Conservation (phyloP, 768 basidiomycete species). For the Xerocomellus chrysenteron region DNA sequence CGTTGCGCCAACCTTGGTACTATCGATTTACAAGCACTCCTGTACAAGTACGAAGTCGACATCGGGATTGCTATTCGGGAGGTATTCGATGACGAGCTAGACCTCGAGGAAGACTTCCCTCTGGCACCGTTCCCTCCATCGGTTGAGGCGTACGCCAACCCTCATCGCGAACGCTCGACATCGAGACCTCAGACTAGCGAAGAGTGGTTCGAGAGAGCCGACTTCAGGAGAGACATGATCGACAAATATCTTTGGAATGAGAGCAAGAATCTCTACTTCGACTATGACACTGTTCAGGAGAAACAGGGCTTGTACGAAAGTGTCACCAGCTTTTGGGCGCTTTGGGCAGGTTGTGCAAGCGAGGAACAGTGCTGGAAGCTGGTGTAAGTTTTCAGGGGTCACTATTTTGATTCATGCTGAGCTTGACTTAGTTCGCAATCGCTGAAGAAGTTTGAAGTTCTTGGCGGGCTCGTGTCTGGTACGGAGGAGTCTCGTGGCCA, state of each 20-base stretch:
- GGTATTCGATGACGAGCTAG: conserved; percentile 90
- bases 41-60: conserved; percentile 99
- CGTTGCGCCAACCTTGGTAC: conserved; percentile 96
- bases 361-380: conserved; percentile 94
- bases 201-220: conserved; percentile 93
- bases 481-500: conserved; percentile 96
- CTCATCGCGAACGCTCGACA: conserved; percentile 58
- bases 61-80: conserved; percentile 98
- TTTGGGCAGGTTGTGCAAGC: conserved; percentile 97
- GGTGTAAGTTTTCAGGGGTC: conserved; percentile 58
- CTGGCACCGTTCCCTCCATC: conserved; percentile 90
- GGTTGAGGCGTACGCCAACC: conserved; percentile 63
- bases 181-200: conserved; percentile 67
- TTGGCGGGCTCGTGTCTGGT: conserved; percentile 93
- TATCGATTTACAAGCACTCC: conserved; percentile 89
- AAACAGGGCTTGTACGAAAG: conserved; percentile 94
- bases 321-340: conserved; percentile 93
- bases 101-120: conserved; percentile 89
- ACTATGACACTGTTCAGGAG: conserved; percentile 91
- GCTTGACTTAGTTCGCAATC: conserved; percentile 62
- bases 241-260: conserved; percentile 98
- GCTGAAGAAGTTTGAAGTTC: conserved; percentile 92
- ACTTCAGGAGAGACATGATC: conserved; percentile 78
- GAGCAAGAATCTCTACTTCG: conserved; percentile 90
- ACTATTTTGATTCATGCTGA: conserved; percentile 15